Conservation (phyloP, 2,329 filamentous ascomycete genomes). For the Hymenoscyphus salicellus region DNA sequence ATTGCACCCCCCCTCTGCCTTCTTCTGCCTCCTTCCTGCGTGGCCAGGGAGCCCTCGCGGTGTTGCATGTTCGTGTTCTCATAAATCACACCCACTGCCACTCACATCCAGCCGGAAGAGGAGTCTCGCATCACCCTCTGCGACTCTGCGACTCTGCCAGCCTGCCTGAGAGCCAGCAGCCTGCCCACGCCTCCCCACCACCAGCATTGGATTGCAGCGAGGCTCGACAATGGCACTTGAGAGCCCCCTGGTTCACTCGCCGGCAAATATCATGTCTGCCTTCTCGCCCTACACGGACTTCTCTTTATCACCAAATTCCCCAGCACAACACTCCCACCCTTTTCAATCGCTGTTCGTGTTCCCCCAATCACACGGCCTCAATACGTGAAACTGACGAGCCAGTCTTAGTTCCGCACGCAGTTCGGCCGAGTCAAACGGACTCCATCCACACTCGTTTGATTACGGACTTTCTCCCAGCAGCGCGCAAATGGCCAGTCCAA, state of each 20-base stretch:
- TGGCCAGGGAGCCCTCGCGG: background rate
- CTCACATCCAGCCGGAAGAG: slow-evolving; percentile 16
- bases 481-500: slow-evolving; percentile 53
- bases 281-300: slow-evolving; percentile 55
- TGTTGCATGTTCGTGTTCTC: slow-evolving; percentile 17
- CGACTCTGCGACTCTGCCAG: slow-evolving; percentile 6
- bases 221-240: slow-evolving; percentile 53
- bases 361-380: background rate
- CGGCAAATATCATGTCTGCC: slow-evolving; percentile 53
- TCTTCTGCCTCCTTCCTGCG: background rate
- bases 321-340: slow-evolving; percentile 44
- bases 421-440: slow-evolving; percentile 46
- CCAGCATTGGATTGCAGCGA: background rate
- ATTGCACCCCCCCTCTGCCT: background rate
- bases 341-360: slow-evolving; percentile 51
- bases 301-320: slow-evolving; percentile 52
- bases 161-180: background rate
- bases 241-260: slow-evolving; percentile 61
- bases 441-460: slow-evolving; percentile 50
- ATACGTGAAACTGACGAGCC: slow-evolving; percentile 16
- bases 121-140: slow-evolving; percentile 21
- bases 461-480: slow-evolving; percentile 31
- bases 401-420: slow-evolving; percentile 43
- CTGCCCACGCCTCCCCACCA: slow-evolving; percentile 12
- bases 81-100: slow-evolving; percentile 19